Conservation (phyloP, 75 land plant genomes). For the Adiantum capillusveneris region DNA sequence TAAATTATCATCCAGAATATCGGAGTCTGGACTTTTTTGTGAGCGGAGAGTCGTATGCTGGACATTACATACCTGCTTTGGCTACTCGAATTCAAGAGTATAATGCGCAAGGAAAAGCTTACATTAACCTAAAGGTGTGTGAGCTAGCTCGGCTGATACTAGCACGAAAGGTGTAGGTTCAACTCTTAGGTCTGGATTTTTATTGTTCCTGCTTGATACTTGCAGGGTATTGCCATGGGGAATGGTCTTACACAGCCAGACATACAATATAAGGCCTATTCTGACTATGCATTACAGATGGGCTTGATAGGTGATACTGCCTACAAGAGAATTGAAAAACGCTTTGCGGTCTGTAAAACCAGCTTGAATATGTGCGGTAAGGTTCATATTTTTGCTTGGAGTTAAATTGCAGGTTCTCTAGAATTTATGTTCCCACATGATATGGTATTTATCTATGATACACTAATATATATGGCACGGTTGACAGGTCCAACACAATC, state of each 20-base stretch:
- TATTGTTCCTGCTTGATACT: background rate
- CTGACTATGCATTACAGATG: slow-evolving; percentile 88
- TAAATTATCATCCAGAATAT: slow-evolving; percentile 66
- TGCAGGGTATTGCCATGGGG: slow-evolving; percentile 96
- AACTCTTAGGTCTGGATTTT: background rate
- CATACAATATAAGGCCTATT: slow-evolving; percentile 88
- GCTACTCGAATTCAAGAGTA: slow-evolving; percentile 70
- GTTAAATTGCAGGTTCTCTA: too few species aligned
- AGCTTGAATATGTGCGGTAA: slow-evolving; percentile 86
- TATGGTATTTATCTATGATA: too few species aligned
- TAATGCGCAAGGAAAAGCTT: slow-evolving; percentile 75
- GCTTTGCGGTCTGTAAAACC: slow-evolving; percentile 57
- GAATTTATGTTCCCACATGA: too few species aligned
- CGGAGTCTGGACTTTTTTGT: slow-evolving; percentile 77
- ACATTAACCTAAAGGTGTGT: slow-evolving; percentile 76
- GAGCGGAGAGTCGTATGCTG: slow-evolving; percentile 99
- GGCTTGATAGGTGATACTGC: slow-evolving; percentile 53
- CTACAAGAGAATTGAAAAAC: slow-evolving; percentile 55
- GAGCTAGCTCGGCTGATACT: background rate
- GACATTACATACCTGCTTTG: slow-evolving; percentile 94
- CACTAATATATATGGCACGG: background rate
- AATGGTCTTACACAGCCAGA: slow-evolving; percentile 93
- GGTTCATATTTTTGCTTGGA: background rate
- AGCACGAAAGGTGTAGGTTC: background rate
- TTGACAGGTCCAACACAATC: background rate